Evolutionary conservation across 805 yeast species (phyloP), one percentile per base, ranked within the genome.

Genomic region (Nakazawaea sp.): DNA sequence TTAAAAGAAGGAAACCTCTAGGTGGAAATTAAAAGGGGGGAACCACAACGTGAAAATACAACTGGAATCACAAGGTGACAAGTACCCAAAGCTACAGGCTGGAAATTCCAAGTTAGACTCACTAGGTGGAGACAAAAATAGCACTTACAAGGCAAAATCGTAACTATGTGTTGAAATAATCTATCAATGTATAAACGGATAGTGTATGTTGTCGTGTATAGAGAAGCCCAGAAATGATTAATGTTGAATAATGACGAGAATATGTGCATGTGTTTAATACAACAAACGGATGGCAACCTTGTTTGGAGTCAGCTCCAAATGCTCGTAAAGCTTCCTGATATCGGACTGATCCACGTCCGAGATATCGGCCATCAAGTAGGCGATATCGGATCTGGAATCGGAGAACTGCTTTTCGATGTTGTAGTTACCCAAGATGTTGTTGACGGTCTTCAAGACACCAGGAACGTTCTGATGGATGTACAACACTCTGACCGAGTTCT

Each of bases 381-480:
- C 98, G 55, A 92, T 81, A 42, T 86, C 95, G 47, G 96, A 96
- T 57, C 84, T 78, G 18, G 97, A 88, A 61, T 92, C 97, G n/a
- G 97, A 83, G 66, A 79, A 92, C 70, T 92, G 98, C 66, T 92
- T 90, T 66, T 89, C 97, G 62, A 92, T 92, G 66, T 92, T 92
- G 72, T 92, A 89, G 59, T 80, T 80, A 41, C 95, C 83, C 62
- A 92, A 77, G 51, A 92, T 86, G 69, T 90, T 90, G 72, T 92
- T 92, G 54, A 92, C 98, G 29, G 96, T 87, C 61, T 87, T 85
- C 75, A 92, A 74, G 40, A 92, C 98, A 78, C 98, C 98, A 20
- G 98, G 98, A 52, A 92, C 96, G 64, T 92, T 92, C 65, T 85
- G 92, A 68, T 92, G 98, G 55, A 89, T 84, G 66, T 92, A 92